phyloP scores from a whole-genome alignment of 2,329 filamentous ascomycete genomes.

The Colletotrichum gloeosporioides region DNA sequence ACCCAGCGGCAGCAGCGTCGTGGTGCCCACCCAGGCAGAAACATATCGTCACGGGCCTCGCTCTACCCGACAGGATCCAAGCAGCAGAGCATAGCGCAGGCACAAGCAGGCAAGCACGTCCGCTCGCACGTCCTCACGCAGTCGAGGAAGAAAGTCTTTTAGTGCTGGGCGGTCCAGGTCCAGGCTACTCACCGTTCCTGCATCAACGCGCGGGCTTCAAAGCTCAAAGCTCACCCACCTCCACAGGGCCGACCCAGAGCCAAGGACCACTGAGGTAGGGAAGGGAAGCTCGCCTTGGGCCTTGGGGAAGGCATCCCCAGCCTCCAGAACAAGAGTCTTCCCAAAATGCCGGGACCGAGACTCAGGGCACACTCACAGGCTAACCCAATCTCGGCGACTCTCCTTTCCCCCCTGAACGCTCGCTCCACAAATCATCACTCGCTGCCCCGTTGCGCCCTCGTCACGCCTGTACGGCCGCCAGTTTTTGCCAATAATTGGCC shows the following conservation, averaged over 20 bases:
- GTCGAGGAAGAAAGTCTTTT: neutral
- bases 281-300: neutral
- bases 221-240: neutral
- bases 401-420: conserved; percentile 8
- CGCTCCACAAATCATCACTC: neutral
- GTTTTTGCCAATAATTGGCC: conserved; percentile 9
- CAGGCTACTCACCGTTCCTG: neutral
- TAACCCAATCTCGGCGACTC: conserved; percentile 14
- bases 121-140: neutral
- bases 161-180: neutral
- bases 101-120: neutral
- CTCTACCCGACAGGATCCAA: neutral
- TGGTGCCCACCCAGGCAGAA: neutral
- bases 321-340: neutral
- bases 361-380: conserved; percentile 3
- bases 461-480: neutral
- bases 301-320: neutral
- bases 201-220: neutral
- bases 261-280: neutral
- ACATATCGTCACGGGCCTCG: neutral
- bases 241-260: neutral
- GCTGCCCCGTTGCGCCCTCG: neutral
- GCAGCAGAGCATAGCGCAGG: neutral
- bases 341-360: conserved; percentile 21
- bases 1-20: neutral